Conservation (phyloP, 768 basidiomycete genomes). For the Calocybe gangraenosa region DNA sequence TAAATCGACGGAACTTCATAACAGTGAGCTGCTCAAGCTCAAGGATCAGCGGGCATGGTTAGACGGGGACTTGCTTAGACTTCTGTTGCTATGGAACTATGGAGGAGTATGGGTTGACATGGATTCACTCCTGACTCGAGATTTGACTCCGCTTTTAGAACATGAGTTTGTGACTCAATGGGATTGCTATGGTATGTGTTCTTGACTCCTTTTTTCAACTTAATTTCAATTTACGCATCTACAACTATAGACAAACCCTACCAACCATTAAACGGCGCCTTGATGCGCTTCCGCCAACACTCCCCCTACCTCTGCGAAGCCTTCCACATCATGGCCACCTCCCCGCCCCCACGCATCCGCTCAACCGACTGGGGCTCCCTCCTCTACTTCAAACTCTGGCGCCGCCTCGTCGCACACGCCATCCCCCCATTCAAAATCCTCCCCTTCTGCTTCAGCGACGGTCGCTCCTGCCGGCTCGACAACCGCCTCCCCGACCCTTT, state of each 20-base stretch:
- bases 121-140: slow-evolving; percentile 90
- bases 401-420: slow-evolving; percentile 67
- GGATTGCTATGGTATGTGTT: slow-evolving; percentile 88
- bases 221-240: background rate
- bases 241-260: slow-evolving; percentile 34
- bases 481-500: slow-evolving; percentile 95
- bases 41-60: slow-evolving; percentile 87
- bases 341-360: slow-evolving; percentile 64
- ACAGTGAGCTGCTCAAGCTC: slow-evolving; percentile 50
- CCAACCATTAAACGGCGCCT: slow-evolving; percentile 80
- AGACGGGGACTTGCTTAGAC: slow-evolving; percentile 88
- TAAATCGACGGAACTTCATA: slow-evolving; percentile 71
- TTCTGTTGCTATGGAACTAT: slow-evolving; percentile 83
- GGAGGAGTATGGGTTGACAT: slow-evolving; percentile 98
- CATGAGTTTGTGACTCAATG: slow-evolving; percentile 98
- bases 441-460: slow-evolving; percentile 95
- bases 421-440: slow-evolving; percentile 88
- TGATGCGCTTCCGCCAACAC: slow-evolving; percentile 88
- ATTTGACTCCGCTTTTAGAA: slow-evolving; percentile 81
- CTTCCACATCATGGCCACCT: slow-evolving; percentile 83
- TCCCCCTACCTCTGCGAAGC: slow-evolving; percentile 98
- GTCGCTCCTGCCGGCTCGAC: slow-evolving; percentile 85
- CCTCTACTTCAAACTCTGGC: slow-evolving; percentile 89
- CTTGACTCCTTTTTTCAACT: background rate
- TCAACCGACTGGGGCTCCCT: slow-evolving; percentile 94